Conservation (phyloP, 352 stramenopile genomes). For the Peronospora tabacina region DNA sequence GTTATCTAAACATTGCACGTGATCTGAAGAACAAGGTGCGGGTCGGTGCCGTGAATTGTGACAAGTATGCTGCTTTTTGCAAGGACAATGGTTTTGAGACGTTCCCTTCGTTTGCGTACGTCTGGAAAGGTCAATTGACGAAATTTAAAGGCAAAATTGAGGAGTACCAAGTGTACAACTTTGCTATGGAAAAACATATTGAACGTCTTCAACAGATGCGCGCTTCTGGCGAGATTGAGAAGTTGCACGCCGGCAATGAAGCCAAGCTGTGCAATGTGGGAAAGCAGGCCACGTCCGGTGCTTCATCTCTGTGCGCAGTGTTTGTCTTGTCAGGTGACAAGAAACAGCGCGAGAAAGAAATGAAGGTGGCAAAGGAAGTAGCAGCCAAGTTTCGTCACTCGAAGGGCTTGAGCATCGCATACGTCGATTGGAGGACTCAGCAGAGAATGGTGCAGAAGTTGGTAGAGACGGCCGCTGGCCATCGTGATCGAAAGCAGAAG, state of each 20-base stretch:
- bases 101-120: conserved; percentile 58
- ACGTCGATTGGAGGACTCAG: conserved; percentile 70
- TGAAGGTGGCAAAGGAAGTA: conserved; percentile 50
- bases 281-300: conserved; percentile 39
- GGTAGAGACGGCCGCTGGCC: conserved; percentile 18
- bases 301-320: conserved; percentile 56
- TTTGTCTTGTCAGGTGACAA: conserved; percentile 61
- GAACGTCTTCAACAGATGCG: conserved; percentile 58
- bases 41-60: conserved; percentile 70
- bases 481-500: conserved; percentile 24
- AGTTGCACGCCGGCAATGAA: conserved; percentile 63
- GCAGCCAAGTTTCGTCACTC: conserved; percentile 58
- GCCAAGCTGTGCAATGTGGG: conserved; percentile 72
- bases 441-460: conserved; percentile 44
- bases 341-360: conserved; percentile 32
- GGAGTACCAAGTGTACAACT: conserved; percentile 79
- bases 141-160: conserved; percentile 59
- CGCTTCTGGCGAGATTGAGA: conserved; percentile 56
- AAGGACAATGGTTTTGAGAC: conserved; percentile 27
- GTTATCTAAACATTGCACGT: conserved; percentile 55
- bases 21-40: conserved; percentile 66
- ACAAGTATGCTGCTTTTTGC: conserved; percentile 58
- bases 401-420: conserved; percentile 54
- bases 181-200: conserved; percentile 78
- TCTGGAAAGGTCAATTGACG: conserved; percentile 48